phyloP scores from a whole-genome alignment of 2,329 filamentous ascomycete species.

The Penicillium sp. region DNA sequence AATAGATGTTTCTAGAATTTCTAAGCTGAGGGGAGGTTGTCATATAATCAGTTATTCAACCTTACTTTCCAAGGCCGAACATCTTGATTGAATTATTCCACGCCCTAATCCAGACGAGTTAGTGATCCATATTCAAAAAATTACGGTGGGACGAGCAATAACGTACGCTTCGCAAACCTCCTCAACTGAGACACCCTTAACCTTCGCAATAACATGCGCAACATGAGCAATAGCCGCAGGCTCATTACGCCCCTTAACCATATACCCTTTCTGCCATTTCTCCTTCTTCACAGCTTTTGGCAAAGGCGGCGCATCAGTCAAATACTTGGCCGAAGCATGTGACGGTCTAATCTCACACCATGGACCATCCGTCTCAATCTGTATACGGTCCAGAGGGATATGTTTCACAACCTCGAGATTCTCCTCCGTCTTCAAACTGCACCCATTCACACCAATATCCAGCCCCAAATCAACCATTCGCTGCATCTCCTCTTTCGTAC shows the following conservation, averaged over 20 bases:
- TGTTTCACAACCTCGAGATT: constrained; percentile 81
- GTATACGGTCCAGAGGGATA: constrained; percentile 73
- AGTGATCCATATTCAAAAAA: neutral
- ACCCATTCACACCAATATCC: constrained; percentile 93
- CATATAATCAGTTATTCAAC: neutral
- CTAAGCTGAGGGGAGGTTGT: neutral
- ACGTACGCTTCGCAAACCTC: constrained; percentile 76
- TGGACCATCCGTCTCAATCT: constrained; percentile 95
- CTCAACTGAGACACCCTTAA: constrained; percentile 75
- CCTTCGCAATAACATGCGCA: constrained; percentile 79
- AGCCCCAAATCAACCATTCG: constrained; percentile 75
- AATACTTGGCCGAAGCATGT: constrained; percentile 76
- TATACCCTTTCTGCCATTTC: constrained; percentile 79
- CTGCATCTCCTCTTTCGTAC: constrained; percentile 77
- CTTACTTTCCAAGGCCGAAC: constrained; percentile 65
- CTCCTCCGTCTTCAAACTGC: constrained; percentile 89
- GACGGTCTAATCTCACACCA: constrained; percentile 94
- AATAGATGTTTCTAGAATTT: neutral
- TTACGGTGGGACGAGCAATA: neutral
- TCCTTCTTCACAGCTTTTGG: constrained; percentile 93
- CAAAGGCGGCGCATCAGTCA: constrained; percentile 64
- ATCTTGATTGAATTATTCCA: constrained; percentile 79
- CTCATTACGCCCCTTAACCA: constrained; percentile 95
- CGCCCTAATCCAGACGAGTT: constrained; percentile 43
- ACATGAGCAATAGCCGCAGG: constrained; percentile 82